Conservation (phyloP, 2,329 filamentous ascomycete species). For the Neofusicoccum sp. region DNA sequence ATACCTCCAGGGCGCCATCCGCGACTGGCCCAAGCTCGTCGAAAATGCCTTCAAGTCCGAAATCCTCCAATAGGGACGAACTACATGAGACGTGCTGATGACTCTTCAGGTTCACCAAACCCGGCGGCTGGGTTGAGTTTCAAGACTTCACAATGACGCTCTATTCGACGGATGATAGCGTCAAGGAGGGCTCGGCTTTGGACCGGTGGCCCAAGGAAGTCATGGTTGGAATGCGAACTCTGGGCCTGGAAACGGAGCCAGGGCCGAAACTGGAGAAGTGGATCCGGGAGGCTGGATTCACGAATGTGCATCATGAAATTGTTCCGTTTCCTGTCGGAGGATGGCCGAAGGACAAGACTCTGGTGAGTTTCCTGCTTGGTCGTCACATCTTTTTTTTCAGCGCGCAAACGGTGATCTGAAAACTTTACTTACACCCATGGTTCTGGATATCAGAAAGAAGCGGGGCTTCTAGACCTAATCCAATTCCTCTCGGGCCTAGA, state of each 20-base stretch:
- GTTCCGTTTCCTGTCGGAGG: constrained; percentile 27
- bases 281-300: constrained; percentile 27
- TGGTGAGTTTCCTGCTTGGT: neutral
- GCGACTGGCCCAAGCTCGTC: constrained; percentile 53
- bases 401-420: too few species aligned
- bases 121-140: constrained; percentile 35
- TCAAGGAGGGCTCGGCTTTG: constrained; percentile 20
- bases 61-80: neutral
- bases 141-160: constrained; percentile 27
- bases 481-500: constrained; percentile 28
- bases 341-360: constrained; percentile 26
- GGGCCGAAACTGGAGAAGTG: constrained; percentile 25
- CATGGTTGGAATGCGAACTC: neutral
- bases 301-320: constrained; percentile 30
- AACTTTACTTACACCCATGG: too few species aligned
- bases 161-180: constrained; percentile 34
- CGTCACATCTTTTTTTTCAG: neutral
- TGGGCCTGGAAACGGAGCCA: constrained; percentile 15
- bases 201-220: neutral
- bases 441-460: constrained; percentile 23
- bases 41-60: constrained; percentile 47
- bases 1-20: constrained; percentile 51
- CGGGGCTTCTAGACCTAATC: constrained; percentile 28
- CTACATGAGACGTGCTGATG: constrained; percentile 45
- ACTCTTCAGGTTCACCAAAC: constrained; percentile 25